These are phyloP conservation scores for Scenedesmus sp. DNA, from an alignment of 163 green algal genomes.

Conservation along the genomic window DNA sequence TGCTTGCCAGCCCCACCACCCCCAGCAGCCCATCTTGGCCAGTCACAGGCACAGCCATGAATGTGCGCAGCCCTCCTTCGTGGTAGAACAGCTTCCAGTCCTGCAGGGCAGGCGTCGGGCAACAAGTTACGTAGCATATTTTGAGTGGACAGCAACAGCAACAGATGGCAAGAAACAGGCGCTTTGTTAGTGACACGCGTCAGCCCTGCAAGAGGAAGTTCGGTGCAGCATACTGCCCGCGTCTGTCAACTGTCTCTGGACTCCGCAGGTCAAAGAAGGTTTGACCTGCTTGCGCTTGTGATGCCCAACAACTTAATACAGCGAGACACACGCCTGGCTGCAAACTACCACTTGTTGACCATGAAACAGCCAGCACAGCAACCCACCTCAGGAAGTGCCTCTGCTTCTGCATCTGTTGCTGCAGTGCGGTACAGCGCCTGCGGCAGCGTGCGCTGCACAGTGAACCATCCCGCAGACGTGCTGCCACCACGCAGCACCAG, in stretches of 20 bases:
- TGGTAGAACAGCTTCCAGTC: slow-evolving; percentile 38
- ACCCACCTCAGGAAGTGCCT: not conserved
- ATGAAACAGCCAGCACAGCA: not conserved
- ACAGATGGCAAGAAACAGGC: not conserved
- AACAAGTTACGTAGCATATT: not conserved
- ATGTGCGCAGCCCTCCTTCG: not conserved
- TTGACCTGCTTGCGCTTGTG: too few species aligned
- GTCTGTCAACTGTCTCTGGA: too few species aligned
- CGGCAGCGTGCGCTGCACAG: not conserved
- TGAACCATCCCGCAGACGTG: slow-evolving; percentile 7
- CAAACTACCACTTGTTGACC: not conserved
- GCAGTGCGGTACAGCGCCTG: not conserved
- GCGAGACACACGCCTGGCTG: not conserved
- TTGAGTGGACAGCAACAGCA: not conserved
- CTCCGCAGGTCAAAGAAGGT: too few species aligned
- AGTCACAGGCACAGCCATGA: slow-evolving; percentile 25
- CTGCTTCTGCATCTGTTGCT: not conserved
- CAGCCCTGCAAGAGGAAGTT: not conserved
- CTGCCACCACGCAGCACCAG: not conserved
- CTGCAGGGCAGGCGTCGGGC: not conserved
- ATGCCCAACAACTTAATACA: too few species aligned
- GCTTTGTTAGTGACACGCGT: not conserved
- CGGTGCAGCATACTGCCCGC: too few species aligned
- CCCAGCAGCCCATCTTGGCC: not conserved
- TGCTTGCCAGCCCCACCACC: slow-evolving; percentile 1